Evolutionary conservation across 495 filamentous ascomycete species (phyloP).

Genomic region (Bacidia rubella): DNA sequence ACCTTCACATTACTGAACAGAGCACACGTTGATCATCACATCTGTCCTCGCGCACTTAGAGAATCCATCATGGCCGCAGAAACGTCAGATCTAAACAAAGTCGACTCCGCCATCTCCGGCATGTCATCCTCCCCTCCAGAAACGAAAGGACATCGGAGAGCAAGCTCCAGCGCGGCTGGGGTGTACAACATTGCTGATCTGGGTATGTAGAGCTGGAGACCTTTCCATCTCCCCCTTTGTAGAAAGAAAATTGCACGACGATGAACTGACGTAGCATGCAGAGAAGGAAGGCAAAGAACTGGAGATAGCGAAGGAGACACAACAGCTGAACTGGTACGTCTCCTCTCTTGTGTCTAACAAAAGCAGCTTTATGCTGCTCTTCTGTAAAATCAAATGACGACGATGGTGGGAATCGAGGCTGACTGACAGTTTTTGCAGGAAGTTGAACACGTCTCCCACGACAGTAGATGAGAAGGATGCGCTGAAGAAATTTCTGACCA

Average conservation of each 20-base stretch:
- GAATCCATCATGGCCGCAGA: conserved; percentile 48
- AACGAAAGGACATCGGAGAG: conserved; percentile 42
- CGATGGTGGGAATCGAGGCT: not conserved
- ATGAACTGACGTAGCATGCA: conserved; percentile 21
- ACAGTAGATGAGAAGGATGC: conserved; percentile 66
- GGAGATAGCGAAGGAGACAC: conserved; percentile 73
- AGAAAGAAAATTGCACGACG: not conserved
- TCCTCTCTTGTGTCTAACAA: not conserved
- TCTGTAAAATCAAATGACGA: not conserved
- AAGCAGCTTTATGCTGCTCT: too few species aligned
- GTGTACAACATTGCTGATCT: conserved; percentile 77
- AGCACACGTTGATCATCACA: not conserved
- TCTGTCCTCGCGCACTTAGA: conserved; percentile 5
- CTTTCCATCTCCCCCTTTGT: not conserved
- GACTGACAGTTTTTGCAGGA: conserved; percentile 37
- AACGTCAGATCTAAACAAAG: conserved; percentile 48
- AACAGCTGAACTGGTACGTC: conserved; percentile 77
- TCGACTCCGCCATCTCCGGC: conserved; percentile 77
- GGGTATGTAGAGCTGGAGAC: conserved; percentile 42
- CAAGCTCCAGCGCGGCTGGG: conserved; percentile 51
- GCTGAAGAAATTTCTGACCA: conserved; percentile 66
- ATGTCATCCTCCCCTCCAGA: conserved; percentile 54
- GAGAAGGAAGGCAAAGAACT: conserved; percentile 64
- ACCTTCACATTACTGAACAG: conserved; percentile 2
- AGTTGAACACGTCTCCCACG: conserved; percentile 71